Base-by-base conservation (phyloP, 2,329 filamentous ascomycete species). In the Parafenestella ontariensis region DNA sequence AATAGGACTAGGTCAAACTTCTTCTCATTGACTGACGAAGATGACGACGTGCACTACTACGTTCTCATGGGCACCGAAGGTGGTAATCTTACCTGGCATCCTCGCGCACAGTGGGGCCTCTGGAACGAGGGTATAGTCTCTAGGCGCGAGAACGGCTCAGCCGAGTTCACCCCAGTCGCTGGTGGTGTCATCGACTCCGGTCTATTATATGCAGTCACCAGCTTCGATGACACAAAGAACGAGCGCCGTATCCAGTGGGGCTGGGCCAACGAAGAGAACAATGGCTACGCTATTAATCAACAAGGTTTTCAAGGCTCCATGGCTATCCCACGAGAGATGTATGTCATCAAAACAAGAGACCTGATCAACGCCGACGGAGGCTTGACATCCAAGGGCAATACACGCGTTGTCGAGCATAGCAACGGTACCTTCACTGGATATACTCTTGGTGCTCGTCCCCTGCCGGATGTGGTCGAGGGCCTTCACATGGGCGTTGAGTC, bases 181-280 rank as follows among this genome's bases (percentile, higher is more conserved):
- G 78, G 78, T 23, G 78, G 78, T 39, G 73, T 74, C 17, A 77
- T 71, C 5, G 79, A 81, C 56, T 81, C 77, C 61, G 79, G 78
- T 46, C 63, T 76, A 5, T 70, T 76, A 5, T 81, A 81, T 52
- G 79, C 79, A 5, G 70, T 81, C 3, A 78, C 77, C 6, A 78
- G 75, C 58, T 81, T 81, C 74, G 76, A 78, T 57, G 79, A 81
- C 59, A 77, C 77, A 24, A 81, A 81, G 74, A 75, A 79, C 68
- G 72, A 80, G 58, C 76, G 79, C 18, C 77, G 79, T 40, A 75
- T 81, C 15, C 78, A 80, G 48, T 81, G 77, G 71, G 79, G 77
- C 5, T 81, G 79, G 79, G 72, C 76, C 2, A 76, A 73, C 4
- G 79, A 81, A 49, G 79, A 81, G 52, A 70, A 76, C 47, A 75